These are phyloP conservation scores for Vigna unguiculata DNA, from an alignment of 306 rosid genomes.

Conservation along the genomic window DNA sequence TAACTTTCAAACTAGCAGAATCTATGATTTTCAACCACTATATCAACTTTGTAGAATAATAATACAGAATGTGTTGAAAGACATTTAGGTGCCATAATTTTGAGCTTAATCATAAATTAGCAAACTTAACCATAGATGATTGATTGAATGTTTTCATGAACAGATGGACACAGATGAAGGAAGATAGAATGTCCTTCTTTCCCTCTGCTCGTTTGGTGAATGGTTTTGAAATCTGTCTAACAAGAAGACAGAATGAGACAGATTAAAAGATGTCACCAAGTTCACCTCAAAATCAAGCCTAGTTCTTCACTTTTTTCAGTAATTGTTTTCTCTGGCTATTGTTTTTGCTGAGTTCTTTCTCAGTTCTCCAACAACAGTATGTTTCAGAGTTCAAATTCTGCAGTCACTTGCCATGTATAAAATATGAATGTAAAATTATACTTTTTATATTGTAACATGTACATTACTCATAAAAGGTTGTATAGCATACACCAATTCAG, in stretches of 20 bases:
- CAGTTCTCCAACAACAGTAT: slow-evolving; percentile 44
- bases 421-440: slow-evolving; percentile 20
- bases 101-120: neutral
- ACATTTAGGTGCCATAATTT: neutral
- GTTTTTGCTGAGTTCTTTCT: slow-evolving; percentile 58
- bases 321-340: slow-evolving; percentile 42
- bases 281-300: slow-evolving; percentile 16
- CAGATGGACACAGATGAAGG: slow-evolving; percentile 90
- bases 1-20: neutral
- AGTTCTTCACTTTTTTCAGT: slow-evolving; percentile 32
- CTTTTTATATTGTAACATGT: slow-evolving; percentile 27
- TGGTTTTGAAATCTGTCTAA: slow-evolving; percentile 77
- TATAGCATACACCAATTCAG: slow-evolving; percentile 23
- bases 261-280: slow-evolving; percentile 30
- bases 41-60: neutral
- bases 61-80: neutral
- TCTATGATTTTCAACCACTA: neutral
- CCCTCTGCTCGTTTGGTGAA: slow-evolving; percentile 92
- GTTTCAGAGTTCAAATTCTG: slow-evolving; percentile 47
- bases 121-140: slow-evolving; percentile 2
- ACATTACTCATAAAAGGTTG: slow-evolving; percentile 25
- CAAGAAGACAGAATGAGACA: slow-evolving; percentile 48
- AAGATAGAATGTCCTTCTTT: slow-evolving; percentile 85
- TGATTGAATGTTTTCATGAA: slow-evolving; percentile 20
- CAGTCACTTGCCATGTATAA: slow-evolving; percentile 32